These are phyloP conservation scores for Cornus florida DNA, from an alignment of 148 eudicot species.

Conservation along the genomic window DNA sequence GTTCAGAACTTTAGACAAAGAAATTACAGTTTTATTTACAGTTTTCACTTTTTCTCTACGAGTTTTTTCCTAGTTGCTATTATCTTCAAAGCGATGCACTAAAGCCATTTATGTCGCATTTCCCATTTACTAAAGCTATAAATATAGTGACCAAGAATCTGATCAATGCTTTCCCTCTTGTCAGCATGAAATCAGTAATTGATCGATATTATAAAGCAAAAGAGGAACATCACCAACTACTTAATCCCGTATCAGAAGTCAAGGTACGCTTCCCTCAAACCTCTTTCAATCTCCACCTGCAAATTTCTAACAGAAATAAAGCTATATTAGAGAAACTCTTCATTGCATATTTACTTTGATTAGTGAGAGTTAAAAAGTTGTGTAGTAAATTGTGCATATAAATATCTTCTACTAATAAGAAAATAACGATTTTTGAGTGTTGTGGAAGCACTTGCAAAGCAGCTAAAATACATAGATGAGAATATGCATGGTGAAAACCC, in stretches of 20 bases:
- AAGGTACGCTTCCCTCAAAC: constrained; percentile 6
- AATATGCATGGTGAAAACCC: background rate
- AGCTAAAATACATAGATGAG: background rate
- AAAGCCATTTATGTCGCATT: background rate
- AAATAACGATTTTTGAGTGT: no score
- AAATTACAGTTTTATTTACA: no score
- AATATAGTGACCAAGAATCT: background rate
- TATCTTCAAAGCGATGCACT: background rate
- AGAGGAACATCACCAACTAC: constrained; percentile 13
- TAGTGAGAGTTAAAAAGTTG: background rate
- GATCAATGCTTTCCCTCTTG: background rate
- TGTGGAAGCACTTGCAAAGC: no score
- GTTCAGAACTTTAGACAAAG: no score
- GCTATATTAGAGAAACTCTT: background rate
- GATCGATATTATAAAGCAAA: constrained; percentile 12
- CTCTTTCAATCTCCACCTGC: background rate
- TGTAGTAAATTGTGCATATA: background rate
- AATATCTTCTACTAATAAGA: no score
- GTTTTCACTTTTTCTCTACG: background rate
- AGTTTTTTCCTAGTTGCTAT: background rate
- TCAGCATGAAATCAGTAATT: constrained; percentile 21
- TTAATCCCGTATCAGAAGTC: constrained; percentile 9
- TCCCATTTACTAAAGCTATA: background rate
- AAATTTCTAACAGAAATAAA: background rate
- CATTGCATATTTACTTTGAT: background rate